Base-by-base conservation (phyloP, 176 grass and related monocot species). In the Aegilops tauschii region DNA sequence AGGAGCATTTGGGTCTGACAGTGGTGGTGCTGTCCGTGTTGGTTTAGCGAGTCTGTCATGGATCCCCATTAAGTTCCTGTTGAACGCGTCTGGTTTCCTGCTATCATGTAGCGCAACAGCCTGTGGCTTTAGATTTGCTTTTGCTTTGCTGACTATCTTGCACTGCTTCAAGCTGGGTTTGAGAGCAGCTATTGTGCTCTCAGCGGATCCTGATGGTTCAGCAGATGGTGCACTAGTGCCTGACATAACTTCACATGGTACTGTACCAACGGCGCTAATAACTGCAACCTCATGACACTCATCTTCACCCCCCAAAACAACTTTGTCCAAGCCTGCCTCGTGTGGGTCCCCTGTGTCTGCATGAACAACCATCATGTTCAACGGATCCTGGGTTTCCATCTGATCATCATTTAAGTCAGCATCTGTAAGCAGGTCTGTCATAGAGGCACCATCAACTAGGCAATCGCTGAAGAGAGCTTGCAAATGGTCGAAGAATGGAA, bases 131-230 rank as follows among this genome's bases (percentile, higher is more conserved):
- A 34, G 73, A 42, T 37, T 84, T 50, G 66, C 45, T 80, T 91
- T 91, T 68, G 75, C n/a, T 80, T 84, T 87, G 47, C 68, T 84
- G 45, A 87, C 29, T 66, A 84, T 59, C 44, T 87, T 87, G 75
- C 78, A 50, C 75, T 91, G 87, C 58, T 87, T 68, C 49, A 78
- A 32, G 3, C 16, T 68, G 59, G 89, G 89, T 85, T 84, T 87
- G 21, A 80, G 85, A 66, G 81, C 85, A 91, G 89, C 85, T 76
- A 91, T 87, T 76, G 75, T 80, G 66, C 89, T 91, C 85, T 91
- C 89, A 17, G 80, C 84, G 8, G 89, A 90, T 50, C 80, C 80
- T 45, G 80, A 89, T 76, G 87, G 82, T 37, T 89, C 77, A 21
- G 58, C 59, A 85, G 82, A 87, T 83, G 88, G 88, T 9, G 85